Conservation (phyloP, 2,329 filamentous ascomycete species). For the Coniochaeta sp. region DNA sequence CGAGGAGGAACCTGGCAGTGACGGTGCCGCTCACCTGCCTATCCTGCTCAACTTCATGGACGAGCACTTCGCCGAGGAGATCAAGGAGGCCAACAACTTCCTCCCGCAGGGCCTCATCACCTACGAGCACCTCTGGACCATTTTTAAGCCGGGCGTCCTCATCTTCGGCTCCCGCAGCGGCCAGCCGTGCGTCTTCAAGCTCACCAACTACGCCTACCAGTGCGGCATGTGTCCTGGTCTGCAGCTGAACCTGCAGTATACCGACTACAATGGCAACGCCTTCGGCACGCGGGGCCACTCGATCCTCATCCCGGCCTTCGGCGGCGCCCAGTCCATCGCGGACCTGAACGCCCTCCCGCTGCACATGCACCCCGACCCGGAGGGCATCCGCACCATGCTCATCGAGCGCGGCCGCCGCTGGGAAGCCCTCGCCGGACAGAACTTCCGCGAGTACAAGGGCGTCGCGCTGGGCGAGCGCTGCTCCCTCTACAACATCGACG, state of each 20-base stretch:
- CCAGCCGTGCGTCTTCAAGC: conserved; percentile 21
- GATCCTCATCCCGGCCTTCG: conserved; percentile 20
- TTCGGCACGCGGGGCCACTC: conserved; percentile 16
- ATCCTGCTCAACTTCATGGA: conserved; percentile 19
- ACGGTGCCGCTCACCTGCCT: conserved; percentile 17
- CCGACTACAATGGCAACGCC: conserved; percentile 28
- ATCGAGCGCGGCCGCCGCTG: conserved; percentile 24
- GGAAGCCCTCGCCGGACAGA: conserved; percentile 23
- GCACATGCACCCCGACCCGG: conserved; percentile 16
- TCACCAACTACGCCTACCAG: conserved; percentile 19
- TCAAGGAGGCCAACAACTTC: conserved; percentile 17
- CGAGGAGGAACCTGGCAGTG: conserved; percentile 13
- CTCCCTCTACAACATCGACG: conserved; percentile 18
- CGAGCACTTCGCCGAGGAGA: conserved; percentile 19
- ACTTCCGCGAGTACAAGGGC: conserved; percentile 26
- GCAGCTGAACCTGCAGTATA: conserved; percentile 16
- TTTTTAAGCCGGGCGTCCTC: conserved; percentile 19
- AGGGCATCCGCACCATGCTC: conserved; percentile 13
- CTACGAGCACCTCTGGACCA: conserved; percentile 21
- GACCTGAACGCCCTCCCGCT: conserved; percentile 22
- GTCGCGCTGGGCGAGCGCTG: conserved; percentile 14
- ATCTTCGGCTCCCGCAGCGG: conserved; percentile 17
- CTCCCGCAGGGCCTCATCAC: conserved; percentile 17
- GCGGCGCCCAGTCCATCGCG: conserved; percentile 17
- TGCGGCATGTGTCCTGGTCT: conserved; percentile 15